Percentiles rank a stretch among this genome's conserved stretches.
Conservation (phyloP, 2,329 filamentous ascomycete species). For the Pseudocercospora fuligena region DNA sequence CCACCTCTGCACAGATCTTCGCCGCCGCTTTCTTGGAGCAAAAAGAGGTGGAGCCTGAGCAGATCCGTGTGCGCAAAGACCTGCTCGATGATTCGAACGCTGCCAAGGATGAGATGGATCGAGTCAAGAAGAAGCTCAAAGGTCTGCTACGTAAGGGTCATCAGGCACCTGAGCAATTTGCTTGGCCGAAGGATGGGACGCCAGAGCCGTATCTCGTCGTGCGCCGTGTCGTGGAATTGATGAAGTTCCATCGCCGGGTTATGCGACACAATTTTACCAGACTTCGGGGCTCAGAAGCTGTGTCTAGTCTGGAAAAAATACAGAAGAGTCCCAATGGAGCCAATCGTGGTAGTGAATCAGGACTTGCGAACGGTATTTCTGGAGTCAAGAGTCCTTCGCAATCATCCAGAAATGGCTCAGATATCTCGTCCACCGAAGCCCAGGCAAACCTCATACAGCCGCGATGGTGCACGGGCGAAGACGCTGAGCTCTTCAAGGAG, state of each 20-base stretch:
- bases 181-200: conserved; percentile 92
- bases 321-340: conserved; percentile 52
- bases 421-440: conserved; percentile 41
- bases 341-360: conserved; percentile 47
- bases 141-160: conserved; percentile 88
- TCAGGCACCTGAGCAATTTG: conserved; percentile 90
- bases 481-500: conserved; percentile 91
- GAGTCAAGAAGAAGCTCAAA: conserved; percentile 99
- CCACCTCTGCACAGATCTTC: conserved; percentile 96
- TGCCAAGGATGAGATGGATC: conserved; percentile 98
- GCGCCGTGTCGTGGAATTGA: conserved; percentile 87
- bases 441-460: conserved; percentile 67
- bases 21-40: conserved; percentile 84
- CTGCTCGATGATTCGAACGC: conserved; percentile 96
- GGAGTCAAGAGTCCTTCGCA: neutral
- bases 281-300: conserved; percentile 65
- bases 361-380: conserved; percentile 3
- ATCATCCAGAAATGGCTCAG: conserved; percentile 10
- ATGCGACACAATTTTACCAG: conserved; percentile 94
- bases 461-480: conserved; percentile 95
- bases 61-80: conserved; percentile 90
- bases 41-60: conserved; percentile 82
- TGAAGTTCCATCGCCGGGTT: conserved; percentile 95
- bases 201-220: conserved; percentile 94
- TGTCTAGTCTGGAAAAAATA: conserved; percentile 62